phyloP scores from a whole-genome alignment of 139 green algal species.

The Chlorella sp. region DNA sequence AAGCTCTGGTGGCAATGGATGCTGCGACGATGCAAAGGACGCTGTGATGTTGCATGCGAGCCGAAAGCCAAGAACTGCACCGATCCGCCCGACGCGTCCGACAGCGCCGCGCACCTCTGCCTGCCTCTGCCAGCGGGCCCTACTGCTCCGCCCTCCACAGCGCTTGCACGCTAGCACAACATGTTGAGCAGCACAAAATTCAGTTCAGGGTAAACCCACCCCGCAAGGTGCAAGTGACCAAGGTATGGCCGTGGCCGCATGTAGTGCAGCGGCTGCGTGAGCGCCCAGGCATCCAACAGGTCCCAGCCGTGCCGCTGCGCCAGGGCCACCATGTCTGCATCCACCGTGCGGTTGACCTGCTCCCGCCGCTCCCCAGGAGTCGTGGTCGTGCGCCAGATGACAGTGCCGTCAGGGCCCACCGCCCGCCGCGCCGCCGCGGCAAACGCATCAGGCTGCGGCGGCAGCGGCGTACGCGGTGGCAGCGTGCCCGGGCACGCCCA shows the following conservation, averaged over 20 bases:
- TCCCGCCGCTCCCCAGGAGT: conserved; percentile 1
- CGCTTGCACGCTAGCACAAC: neutral
- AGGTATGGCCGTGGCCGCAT: neutral
- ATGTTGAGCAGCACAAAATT: too few species aligned
- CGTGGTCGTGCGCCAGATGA: neutral
- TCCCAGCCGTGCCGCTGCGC: conserved; percentile 13
- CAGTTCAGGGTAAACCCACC: conserved; percentile 11
- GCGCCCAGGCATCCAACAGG: conserved; percentile 9
- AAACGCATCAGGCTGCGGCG: neutral
- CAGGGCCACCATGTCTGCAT: neutral
- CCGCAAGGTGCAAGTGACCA: too few species aligned
- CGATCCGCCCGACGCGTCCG: neutral
- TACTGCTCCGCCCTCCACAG: neutral
- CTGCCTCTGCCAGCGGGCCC: neutral
- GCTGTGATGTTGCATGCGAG: too few species aligned
- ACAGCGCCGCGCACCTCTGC: neutral
- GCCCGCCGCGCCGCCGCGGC: neutral
- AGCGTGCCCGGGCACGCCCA: neutral
- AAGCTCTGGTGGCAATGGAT: too few species aligned
- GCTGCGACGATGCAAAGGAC: too few species aligned
- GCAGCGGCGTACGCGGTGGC: neutral
- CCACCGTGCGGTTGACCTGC: neutral
- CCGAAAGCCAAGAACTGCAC: neutral
- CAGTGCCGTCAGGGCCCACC: neutral
- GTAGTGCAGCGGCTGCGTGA: neutral